phyloP scores from a whole-genome alignment of 345 rosid genomes.

The Citrus inodora region DNA sequence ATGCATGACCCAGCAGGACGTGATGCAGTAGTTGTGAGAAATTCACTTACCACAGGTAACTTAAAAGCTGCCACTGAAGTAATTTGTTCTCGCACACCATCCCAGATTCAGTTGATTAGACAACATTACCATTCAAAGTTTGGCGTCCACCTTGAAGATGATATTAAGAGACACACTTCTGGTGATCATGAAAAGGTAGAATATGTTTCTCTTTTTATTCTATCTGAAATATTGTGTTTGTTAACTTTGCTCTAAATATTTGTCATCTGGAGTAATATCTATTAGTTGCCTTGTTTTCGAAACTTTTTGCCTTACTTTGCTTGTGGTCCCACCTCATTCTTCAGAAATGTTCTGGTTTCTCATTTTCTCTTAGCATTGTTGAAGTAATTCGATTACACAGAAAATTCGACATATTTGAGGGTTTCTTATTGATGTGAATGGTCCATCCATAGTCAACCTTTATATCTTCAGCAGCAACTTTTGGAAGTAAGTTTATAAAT shows the following conservation, averaged over 20 bases:
- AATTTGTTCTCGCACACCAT: constrained; percentile 60
- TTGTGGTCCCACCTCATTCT: background rate
- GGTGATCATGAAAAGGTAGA: constrained; percentile 56
- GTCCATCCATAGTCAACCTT: background rate
- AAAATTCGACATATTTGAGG: background rate
- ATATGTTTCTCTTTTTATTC: constrained; percentile 2
- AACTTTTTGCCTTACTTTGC: background rate
- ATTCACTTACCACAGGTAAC: constrained; percentile 22
- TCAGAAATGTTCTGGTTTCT: background rate
- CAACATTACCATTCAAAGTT: constrained; percentile 49
- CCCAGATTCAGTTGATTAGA: constrained; percentile 59
- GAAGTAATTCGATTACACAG: background rate
- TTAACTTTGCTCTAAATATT: background rate
- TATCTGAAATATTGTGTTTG: background rate
- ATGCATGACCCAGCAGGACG: constrained; percentile 63
- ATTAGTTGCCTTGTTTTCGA: background rate
- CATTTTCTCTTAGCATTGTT: background rate
- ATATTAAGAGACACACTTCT: constrained; percentile 29
- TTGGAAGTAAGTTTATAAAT: background rate
- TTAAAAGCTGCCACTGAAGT: constrained; percentile 51
- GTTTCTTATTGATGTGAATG: background rate
- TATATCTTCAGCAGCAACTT: background rate
- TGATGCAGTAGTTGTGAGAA: constrained; percentile 49
- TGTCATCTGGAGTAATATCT: background rate
- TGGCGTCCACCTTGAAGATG: constrained; percentile 47